phyloP scores from a whole-genome alignment of 495 filamentous ascomycete genomes.

The Podospora pseudocomata region DNA sequence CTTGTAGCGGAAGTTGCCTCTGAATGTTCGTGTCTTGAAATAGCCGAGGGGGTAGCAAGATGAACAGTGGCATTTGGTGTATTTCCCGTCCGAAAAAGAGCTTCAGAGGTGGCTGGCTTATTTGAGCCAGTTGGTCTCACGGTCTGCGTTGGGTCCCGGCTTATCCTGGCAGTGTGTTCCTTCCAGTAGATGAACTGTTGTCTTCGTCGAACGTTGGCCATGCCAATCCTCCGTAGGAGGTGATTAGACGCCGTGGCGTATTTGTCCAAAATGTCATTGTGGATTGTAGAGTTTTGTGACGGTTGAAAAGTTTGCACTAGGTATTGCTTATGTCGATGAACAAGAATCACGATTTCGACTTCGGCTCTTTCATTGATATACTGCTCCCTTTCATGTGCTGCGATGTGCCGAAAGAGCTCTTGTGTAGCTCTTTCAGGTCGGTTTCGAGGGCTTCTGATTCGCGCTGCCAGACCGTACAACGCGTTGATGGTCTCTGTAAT shows the following conservation, averaged over 20 bases:
- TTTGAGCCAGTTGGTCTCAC: background rate
- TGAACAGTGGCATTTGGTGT: background rate
- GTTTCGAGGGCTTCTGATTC: constrained; percentile 5
- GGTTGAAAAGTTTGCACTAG: background rate
- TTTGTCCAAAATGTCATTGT: background rate
- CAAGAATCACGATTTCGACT: background rate
- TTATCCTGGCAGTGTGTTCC: constrained; percentile 14
- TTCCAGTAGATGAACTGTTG: constrained; percentile 31
- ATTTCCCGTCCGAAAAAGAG: background rate
- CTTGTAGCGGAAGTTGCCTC: background rate
- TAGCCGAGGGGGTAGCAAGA: background rate
- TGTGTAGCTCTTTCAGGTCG: constrained; percentile 4
- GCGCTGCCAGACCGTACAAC: constrained; percentile 8
- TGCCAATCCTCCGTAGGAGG: constrained; percentile 23
- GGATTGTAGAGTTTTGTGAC: background rate
- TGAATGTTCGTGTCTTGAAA: background rate
- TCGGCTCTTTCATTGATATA: constrained; percentile 12
- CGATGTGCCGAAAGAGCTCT: constrained; percentile 3
- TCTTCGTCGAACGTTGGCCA: constrained; percentile 23
- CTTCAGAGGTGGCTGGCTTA: background rate
- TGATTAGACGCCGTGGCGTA: constrained; percentile 11
- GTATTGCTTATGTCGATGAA: background rate
- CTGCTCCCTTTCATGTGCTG: constrained; percentile 1
- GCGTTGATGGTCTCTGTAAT: constrained; percentile 4
- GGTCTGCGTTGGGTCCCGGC: background rate